These are phyloP conservation scores for Chlamydomonas eustigma DNA, from an alignment of 139 green algal species.

Conservation along the genomic window DNA sequence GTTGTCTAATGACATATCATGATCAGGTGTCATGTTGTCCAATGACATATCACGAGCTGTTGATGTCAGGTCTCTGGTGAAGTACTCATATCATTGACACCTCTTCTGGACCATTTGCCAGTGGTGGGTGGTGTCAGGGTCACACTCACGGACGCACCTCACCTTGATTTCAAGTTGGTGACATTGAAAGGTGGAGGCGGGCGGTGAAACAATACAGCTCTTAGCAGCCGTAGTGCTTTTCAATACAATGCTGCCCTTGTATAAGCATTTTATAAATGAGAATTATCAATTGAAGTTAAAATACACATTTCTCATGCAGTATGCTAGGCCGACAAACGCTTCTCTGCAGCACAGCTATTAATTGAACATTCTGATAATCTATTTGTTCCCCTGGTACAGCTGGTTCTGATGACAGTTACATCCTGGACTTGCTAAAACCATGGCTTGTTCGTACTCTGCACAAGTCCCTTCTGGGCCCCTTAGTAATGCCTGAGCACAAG, in stretches of 20 bases:
- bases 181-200: not conserved
- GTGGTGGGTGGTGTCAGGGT: not conserved
- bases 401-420: not conserved
- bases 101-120: not conserved
- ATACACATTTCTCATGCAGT: not conserved
- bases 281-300: not conserved
- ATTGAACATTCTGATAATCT: too few relatives aligned
- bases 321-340: not conserved
- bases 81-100: not conserved
- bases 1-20: too few relatives aligned
- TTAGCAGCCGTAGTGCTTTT: not conserved
- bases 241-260: not conserved
- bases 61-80: too few relatives aligned
- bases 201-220: not conserved
- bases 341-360: not conserved
- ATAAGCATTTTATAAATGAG: not conserved
- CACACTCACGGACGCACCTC: not conserved
- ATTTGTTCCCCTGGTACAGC: too few relatives aligned
- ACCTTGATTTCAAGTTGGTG: not conserved
- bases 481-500: not conserved
- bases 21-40: too few relatives aligned
- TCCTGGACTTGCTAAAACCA: slow-evolving; percentile 1
- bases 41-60: too few relatives aligned
- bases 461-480: not conserved
- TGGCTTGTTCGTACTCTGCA: not conserved